phyloP scores from a whole-genome alignment of 2,329 filamentous ascomycete species.

The Hirsutella minnesotensis region DNA sequence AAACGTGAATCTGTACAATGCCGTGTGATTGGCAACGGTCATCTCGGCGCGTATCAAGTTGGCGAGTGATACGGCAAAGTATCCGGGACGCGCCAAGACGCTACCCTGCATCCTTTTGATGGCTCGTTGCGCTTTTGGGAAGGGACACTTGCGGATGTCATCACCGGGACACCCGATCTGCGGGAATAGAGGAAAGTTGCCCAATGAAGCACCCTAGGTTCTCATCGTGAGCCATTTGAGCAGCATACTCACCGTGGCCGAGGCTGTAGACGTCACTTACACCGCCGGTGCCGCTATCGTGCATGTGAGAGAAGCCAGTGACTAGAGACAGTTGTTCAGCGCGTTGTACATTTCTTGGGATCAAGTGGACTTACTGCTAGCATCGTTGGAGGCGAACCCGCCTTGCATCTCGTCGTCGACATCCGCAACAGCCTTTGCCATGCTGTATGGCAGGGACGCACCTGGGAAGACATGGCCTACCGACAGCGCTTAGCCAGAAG shows the following conservation, averaged over 20 bases:
- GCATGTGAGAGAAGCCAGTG: constrained; percentile 41
- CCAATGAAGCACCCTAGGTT: constrained; percentile 18
- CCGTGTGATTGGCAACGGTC: constrained; percentile 45
- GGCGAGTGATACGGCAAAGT: constrained; percentile 44
- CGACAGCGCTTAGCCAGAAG: not conserved
- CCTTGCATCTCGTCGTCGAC: constrained; percentile 33
- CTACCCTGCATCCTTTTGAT: constrained; percentile 23
- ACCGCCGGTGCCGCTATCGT: constrained; percentile 27
- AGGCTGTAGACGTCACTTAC: not conserved
- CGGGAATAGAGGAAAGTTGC: constrained; percentile 40
- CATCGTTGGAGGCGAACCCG: constrained; percentile 37
- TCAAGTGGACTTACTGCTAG: constrained; percentile 13
- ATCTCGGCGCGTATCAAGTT: constrained; percentile 48
- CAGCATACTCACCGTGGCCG: too few species aligned
- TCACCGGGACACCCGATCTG: constrained; percentile 33
- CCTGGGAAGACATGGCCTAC: constrained; percentile 29
- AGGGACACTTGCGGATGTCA: constrained; percentile 36
- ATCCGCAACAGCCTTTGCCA: constrained; percentile 20
- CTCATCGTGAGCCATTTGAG: too few species aligned
- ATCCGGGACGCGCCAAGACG: constrained; percentile 43
- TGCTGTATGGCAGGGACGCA: constrained; percentile 38
- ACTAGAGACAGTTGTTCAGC: constrained; percentile 14
- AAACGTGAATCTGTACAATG: constrained; percentile 45
- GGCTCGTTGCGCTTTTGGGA: constrained; percentile 19
- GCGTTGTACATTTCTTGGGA: not conserved